A percentile compares a stretch with the other conserved stretches of the same genome.
These are phyloP conservation scores for Elongisporangium anandrum DNA, from an alignment of 352 stramenopile species.

Conservation along the genomic window DNA sequence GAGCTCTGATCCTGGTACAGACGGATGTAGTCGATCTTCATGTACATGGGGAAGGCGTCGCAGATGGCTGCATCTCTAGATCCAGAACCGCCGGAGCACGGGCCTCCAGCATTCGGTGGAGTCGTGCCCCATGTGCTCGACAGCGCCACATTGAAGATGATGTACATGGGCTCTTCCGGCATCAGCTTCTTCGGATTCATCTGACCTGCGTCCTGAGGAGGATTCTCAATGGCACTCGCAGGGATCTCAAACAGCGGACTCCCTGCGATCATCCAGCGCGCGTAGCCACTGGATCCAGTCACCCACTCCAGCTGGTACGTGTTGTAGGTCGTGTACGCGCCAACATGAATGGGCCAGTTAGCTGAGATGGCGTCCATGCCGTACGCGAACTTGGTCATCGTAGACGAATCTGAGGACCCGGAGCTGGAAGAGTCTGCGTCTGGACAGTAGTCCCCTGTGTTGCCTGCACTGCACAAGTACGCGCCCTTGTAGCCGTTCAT, in stretches of 20 bases:
- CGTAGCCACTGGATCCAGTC: slow-evolving; percentile 40
- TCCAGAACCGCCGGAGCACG: slow-evolving; percentile 34
- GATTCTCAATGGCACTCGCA: slow-evolving; percentile 41
- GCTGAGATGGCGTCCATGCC: slow-evolving; percentile 93
- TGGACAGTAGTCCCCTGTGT: slow-evolving; percentile 24
- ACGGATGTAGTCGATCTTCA: slow-evolving; percentile 79
- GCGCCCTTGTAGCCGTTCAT: slow-evolving; percentile 61
- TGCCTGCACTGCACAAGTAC: slow-evolving; percentile 53
- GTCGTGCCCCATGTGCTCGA: slow-evolving; percentile 76
- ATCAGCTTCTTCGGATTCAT: slow-evolving; percentile 87
- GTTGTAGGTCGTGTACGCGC: slow-evolving; percentile 79
- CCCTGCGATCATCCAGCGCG: slow-evolving; percentile 78
- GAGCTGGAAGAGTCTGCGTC: slow-evolving; percentile 20
- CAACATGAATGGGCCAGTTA: slow-evolving; percentile 82
- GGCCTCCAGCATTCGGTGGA: slow-evolving; percentile 49
- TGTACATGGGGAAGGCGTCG: slow-evolving; percentile 53
- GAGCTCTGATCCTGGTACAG: slow-evolving; percentile 44
- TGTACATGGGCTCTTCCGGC: slow-evolving; percentile 91
- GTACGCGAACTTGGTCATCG: slow-evolving; percentile 54
- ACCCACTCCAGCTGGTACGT: slow-evolving; percentile 75
- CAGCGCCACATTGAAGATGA: slow-evolving; percentile 93
- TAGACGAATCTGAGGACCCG: slow-evolving; percentile 13
- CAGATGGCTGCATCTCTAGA: slow-evolving; percentile 38
- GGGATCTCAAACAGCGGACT: slow-evolving; percentile 88
- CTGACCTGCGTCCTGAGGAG: slow-evolving; percentile 39